Conservation (phyloP, 768 basidiomycete species). For the Kwoniella heveanensis region DNA sequence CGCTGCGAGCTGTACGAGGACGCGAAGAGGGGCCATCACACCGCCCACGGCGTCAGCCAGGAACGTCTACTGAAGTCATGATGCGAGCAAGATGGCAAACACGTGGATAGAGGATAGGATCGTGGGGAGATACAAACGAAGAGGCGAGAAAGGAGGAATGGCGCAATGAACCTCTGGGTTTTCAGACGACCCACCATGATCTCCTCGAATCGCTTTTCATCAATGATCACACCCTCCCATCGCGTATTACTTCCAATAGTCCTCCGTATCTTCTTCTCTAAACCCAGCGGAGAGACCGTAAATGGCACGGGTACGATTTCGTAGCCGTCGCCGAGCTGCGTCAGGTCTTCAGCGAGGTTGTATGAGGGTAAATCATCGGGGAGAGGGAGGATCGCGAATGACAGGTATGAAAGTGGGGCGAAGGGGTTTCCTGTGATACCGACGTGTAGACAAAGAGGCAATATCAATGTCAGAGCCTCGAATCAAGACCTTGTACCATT, state of each 20-base stretch:
- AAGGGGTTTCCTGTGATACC: slow-evolving; percentile 43
- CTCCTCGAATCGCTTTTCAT: slow-evolving; percentile 41
- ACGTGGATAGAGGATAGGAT: too few relatives aligned
- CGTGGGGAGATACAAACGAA: too few relatives aligned
- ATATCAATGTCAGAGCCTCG: not conserved
- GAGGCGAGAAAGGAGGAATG: too few relatives aligned
- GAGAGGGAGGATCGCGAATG: slow-evolving; percentile 47
- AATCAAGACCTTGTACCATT: too few relatives aligned
- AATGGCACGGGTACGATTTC: slow-evolving; percentile 50
- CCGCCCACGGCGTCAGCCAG: too few relatives aligned
- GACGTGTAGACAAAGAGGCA: not conserved
- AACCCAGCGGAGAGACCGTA: slow-evolving; percentile 42
- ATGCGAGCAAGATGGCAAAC: too few relatives aligned
- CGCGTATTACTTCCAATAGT: slow-evolving; percentile 27
- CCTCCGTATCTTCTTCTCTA: slow-evolving; percentile 35
- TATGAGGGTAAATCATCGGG: slow-evolving; percentile 41
- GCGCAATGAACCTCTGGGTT: too few relatives aligned
- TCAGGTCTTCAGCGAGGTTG: slow-evolving; percentile 36
- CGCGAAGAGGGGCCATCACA: too few relatives aligned
- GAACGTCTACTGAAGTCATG: too few relatives aligned
- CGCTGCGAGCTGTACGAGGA: slow-evolving; percentile 36
- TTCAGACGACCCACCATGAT: slow-evolving; percentile 40
- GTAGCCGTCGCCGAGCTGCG: slow-evolving; percentile 41
- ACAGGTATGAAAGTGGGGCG: slow-evolving; percentile 48
- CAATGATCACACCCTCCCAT: slow-evolving; percentile 38